Conservation (phyloP, 1,284 basidiomycete species). For the Austroboletus olivaceoglutinosus region DNA sequence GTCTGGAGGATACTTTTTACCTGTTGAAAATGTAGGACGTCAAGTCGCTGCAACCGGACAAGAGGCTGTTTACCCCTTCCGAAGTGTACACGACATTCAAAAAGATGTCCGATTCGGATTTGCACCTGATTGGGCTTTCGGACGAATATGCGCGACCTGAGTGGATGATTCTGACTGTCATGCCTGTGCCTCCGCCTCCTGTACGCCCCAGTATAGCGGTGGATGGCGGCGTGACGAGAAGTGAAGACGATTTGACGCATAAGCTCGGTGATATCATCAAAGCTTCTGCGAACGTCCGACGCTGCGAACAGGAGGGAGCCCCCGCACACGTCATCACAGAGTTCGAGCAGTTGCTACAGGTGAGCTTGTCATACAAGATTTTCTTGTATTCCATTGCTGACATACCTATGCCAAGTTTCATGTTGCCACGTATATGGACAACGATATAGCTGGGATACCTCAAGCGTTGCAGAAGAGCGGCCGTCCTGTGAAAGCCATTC, state of each 20-base stretch:
- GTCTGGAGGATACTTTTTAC: constrained; percentile 11
- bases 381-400: constrained; percentile 9
- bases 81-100: constrained; percentile 92
- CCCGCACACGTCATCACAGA: constrained; percentile 95
- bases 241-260: constrained; percentile 98
- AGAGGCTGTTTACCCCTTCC: constrained; percentile 81
- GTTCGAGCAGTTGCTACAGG: constrained; percentile 95
- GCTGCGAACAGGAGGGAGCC: constrained; percentile 95
- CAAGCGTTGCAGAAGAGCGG: constrained; percentile 98
- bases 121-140: constrained; percentile 90
- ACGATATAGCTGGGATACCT: constrained; percentile 97
- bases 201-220: constrained; percentile 97
- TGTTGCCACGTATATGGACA: constrained; percentile 99
- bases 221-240: constrained; percentile 94
- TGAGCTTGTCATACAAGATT: constrained; percentile 29
- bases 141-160: constrained; percentile 96
- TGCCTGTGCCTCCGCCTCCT: constrained; percentile 97
- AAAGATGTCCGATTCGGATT: constrained; percentile 89
- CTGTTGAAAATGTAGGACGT: constrained; percentile 54
- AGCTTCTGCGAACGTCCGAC: constrained; percentile 87
- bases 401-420: constrained; percentile 65
- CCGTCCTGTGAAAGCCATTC: constrained; percentile 97
- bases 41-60: constrained; percentile 87
- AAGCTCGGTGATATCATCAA: constrained; percentile 98
- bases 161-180: constrained; percentile 99